These are phyloP conservation scores for Diaporthe vexans DNA, from an alignment of 2,329 filamentous ascomycete genomes.

Conservation along the genomic window DNA sequence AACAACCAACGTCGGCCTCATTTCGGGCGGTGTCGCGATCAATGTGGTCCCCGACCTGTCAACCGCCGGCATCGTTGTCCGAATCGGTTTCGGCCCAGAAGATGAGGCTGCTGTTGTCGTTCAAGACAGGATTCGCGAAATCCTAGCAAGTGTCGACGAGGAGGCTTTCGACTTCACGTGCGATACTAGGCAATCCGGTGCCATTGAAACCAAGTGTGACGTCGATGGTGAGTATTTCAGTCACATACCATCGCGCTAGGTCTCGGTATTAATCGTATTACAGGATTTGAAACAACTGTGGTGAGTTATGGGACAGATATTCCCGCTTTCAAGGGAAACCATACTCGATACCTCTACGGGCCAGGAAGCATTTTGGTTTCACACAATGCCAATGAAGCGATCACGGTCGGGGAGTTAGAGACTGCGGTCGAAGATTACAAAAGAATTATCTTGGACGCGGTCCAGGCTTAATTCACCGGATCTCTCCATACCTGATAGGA, in stretches of 20 bases:
- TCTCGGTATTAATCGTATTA: neutral
- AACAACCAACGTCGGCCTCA: constrained; percentile 86
- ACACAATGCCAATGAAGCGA: constrained; percentile 84
- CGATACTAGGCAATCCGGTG: constrained; percentile 72
- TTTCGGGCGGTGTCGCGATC: constrained; percentile 84
- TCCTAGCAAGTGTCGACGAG: constrained; percentile 66
- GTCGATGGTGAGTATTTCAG: constrained; percentile 72
- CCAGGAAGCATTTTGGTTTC: constrained; percentile 86
- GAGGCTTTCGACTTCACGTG: constrained; percentile 73
- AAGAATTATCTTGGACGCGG: constrained; percentile 73
- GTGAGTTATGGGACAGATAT: constrained; percentile 97
- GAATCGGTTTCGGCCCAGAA: constrained; percentile 73
- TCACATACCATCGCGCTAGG: neutral
- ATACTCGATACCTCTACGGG: constrained; percentile 74
- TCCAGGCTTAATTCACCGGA: constrained; percentile 43
- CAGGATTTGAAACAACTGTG: constrained; percentile 81
- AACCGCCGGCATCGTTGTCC: constrained; percentile 75
- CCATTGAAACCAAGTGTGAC: constrained; percentile 83
- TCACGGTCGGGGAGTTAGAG: constrained; percentile 82
- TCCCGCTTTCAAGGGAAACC: constrained; percentile 78
- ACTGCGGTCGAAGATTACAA: constrained; percentile 84
- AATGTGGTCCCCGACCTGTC: constrained; percentile 90
- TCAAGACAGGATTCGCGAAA: constrained; percentile 64
- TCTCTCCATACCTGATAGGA: no score
- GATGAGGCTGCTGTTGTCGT: constrained; percentile 66